These are phyloP conservation scores for Phytopythium vexans DNA, from an alignment of 352 stramenopile genomes.

Conservation along the genomic window DNA sequence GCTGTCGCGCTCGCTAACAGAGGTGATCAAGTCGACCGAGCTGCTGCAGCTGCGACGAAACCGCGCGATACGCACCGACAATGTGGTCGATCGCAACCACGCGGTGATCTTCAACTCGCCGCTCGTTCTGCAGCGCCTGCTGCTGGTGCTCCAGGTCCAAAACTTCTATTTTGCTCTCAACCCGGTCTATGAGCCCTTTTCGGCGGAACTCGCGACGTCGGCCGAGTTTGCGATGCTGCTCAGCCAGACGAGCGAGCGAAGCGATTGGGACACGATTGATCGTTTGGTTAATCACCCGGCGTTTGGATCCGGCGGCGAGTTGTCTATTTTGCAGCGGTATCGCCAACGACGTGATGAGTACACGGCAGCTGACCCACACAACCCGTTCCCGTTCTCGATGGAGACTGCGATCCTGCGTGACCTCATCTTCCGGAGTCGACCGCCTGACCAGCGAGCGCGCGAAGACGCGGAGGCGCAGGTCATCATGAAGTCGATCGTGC, in stretches of 20 bases:
- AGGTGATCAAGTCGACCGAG: constrained; percentile 93
- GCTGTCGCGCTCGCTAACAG: constrained; percentile 19
- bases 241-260: constrained; percentile 67
- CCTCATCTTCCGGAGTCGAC: constrained; percentile 67
- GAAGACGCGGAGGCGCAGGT: constrained; percentile 76
- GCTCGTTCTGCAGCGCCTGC: constrained; percentile 65
- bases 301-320: constrained; percentile 41
- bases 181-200: constrained; percentile 79
- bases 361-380: constrained; percentile 4
- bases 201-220: constrained; percentile 74
- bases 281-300: constrained; percentile 47
- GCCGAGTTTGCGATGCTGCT: constrained; percentile 80
- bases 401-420: constrained; percentile 70
- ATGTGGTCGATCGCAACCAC: constrained; percentile 93
- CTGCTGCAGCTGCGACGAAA: constrained; percentile 85
- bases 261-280: constrained; percentile 74
- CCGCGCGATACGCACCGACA: constrained; percentile 73
- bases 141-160: constrained; percentile 74
- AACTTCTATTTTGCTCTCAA: constrained; percentile 87
- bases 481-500: constrained; percentile 92
- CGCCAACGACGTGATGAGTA: constrained; percentile 9
- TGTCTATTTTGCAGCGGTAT: constrained; percentile 51
- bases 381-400: constrained; percentile 48
- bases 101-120: constrained; percentile 87
- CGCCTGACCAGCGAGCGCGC: constrained; percentile 41